Percentiles rank a stretch among this genome's conserved stretches.
Evolutionary conservation across 1,139 yeast species (phyloP).

Genomic region (Pichia norvegensis): DNA sequence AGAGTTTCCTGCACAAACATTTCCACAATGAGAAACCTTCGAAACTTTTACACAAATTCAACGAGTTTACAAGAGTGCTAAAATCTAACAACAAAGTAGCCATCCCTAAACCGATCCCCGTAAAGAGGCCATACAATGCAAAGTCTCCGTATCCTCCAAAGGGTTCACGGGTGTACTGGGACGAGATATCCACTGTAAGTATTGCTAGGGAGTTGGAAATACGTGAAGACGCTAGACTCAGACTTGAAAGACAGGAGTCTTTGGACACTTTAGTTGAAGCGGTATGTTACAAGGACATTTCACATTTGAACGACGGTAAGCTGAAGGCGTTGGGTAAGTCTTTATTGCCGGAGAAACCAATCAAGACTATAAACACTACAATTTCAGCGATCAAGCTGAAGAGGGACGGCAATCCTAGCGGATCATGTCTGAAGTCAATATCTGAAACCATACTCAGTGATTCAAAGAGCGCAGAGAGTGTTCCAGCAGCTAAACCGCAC

Average conservation of each 20-base stretch:
- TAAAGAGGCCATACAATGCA: conserved; percentile 38
- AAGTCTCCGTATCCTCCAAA: conserved; percentile 28
- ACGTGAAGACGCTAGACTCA: conserved; percentile 36
- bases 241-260: conserved; percentile 49
- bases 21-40: neutral
- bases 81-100: neutral
- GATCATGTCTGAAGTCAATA: neutral
- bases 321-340: conserved; percentile 62
- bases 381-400: neutral
- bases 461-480: neutral
- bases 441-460: neutral
- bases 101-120: conserved; percentile 3
- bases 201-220: conserved; percentile 24
- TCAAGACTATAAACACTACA: conserved; percentile 6
- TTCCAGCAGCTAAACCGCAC: neutral
- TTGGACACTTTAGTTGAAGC: conserved; percentile 61
- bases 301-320: conserved; percentile 59
- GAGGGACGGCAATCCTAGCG: neutral
- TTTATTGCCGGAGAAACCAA: neutral
- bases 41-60: neutral
- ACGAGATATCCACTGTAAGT: conserved; percentile 21
- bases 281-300: conserved; percentile 43
- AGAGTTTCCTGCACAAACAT: neutral
- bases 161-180: conserved; percentile 21
- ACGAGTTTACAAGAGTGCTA: neutral